Evolutionary conservation across 2,329 filamentous ascomycete genomes (phyloP), one percentile per base, ranked within the genome.

Genomic region (Botrytis paeoniae): DNA sequence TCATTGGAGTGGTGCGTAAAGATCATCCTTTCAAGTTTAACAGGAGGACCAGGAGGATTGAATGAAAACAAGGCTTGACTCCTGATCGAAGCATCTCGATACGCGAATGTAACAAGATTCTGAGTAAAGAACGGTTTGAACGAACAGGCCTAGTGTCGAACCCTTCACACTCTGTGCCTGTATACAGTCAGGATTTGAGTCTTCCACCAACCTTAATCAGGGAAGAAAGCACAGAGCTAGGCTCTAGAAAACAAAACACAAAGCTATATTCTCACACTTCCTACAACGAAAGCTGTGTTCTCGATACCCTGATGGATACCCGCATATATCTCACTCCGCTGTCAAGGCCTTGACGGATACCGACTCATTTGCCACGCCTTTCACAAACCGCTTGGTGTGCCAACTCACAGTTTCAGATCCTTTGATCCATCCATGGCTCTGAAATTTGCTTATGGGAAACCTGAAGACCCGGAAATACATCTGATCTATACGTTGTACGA

Each of bases 351-450:
- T 57, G 8, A 39, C 65, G 65, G 48, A 68, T 57, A 41, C 65
- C 48, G 39, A 68, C 65, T 57, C 35, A 68, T 41, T 68, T 57
- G n/a, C 48, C 65, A 68, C 39, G 65, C 32, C 37, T 68, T 43
- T 68, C 48, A 68, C 65, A 29, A 41, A 41, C 48, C 48, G 65
- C 45, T 57, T 9, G n/a, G 48, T 57, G 48, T 57, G 48, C 35
- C 48, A 68, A 39, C 35, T 57, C 48, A 68, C 48, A 57, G 65
- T 68, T 68, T 57, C 65, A 57, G 48, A 68, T 68, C 25, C 65
- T 57, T n/a, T 16, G 48, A 32, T 41, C 48, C 48, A 68, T 68
- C 10, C 35, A n/a, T n/a, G n/a, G n/a, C 48, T 68, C 29, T 68
- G 18, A 68, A 32, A 41, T 41, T 4, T 25, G 39, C 48, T 14